phyloP scores from a whole-genome alignment of 306 rosid genomes.

The Ammopiptanthus mongolicus region DNA sequence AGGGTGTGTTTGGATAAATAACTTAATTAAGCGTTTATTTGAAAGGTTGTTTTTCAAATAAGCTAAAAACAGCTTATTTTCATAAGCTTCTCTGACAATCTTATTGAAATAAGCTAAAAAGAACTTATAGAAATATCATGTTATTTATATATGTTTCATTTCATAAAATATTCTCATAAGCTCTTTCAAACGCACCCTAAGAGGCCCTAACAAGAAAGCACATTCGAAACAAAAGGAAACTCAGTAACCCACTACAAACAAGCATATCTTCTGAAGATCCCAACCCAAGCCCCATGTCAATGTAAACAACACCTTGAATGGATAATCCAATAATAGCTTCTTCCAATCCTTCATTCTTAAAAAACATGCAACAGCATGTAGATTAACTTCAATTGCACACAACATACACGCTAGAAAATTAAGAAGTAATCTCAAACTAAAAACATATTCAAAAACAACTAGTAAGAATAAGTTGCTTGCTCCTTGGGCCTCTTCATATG shows the following conservation, averaged over 20 bases:
- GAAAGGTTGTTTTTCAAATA: too few relatives aligned
- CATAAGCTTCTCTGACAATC: too few relatives aligned
- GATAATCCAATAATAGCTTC: not conserved
- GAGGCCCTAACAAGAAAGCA: not conserved
- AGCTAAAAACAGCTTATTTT: too few relatives aligned
- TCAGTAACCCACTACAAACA: not conserved
- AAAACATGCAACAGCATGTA: not conserved
- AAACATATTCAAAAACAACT: not conserved
- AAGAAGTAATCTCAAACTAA: not conserved
- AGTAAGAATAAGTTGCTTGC: not conserved
- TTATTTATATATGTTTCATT: too few relatives aligned
- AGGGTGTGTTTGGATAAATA: too few relatives aligned
- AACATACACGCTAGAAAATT: not conserved
- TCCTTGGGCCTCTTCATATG: not conserved
- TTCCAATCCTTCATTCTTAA: not conserved
- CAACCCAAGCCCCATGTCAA: not conserved
- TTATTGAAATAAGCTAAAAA: too few relatives aligned
- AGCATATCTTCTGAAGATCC: not conserved
- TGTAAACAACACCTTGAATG: not conserved
- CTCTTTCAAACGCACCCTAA: too few relatives aligned
- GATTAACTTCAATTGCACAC: not conserved
- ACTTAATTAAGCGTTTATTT: too few relatives aligned
- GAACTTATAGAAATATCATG: too few relatives aligned
- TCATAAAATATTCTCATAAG: too few relatives aligned
- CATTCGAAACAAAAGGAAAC: not conserved